A percentile compares a stretch with the other conserved stretches of the same genome.
Conservation (phyloP, 1,284 basidiomycete species). For the Psilocybe mexicana region DNA sequence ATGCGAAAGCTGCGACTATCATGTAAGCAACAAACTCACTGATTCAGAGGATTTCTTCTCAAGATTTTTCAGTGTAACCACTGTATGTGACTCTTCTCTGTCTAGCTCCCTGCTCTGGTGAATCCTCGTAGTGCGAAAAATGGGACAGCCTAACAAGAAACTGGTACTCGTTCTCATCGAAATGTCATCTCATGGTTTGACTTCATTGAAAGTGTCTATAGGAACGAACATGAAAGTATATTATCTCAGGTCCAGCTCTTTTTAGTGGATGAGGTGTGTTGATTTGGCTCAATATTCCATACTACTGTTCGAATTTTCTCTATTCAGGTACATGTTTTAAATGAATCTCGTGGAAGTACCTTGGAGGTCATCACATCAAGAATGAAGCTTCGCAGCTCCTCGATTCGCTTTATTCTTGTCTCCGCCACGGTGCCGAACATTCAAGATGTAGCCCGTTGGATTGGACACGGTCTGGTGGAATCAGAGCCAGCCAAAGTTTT, state of each 20-base stretch:
- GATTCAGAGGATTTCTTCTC: background rate
- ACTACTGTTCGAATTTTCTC: background rate
- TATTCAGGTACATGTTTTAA: conserved; percentile 85
- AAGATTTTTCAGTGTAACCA: conserved; percentile 6
- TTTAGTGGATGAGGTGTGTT: conserved; percentile 84
- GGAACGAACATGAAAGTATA: conserved; percentile 65
- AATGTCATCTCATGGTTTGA: conserved; percentile 10
- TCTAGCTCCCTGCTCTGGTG: conserved; percentile 56
- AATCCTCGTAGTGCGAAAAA: conserved; percentile 76
- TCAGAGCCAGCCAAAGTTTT: conserved; percentile 65
- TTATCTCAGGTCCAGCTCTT: conserved; percentile 75
- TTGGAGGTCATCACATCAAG: conserved; percentile 92
- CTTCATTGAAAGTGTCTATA: conserved; percentile 29
- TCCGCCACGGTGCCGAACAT: conserved; percentile 96
- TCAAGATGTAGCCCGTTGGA: conserved; percentile 87
- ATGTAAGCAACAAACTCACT: conserved; percentile 49
- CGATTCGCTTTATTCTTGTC: conserved; percentile 83
- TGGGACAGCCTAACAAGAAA: conserved; percentile 90
- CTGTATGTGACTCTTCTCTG: conserved; percentile 7
- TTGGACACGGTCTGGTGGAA: conserved; percentile 50
- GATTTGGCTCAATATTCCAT: background rate
- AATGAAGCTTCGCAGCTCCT: conserved; percentile 78
- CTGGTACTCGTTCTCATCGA: conserved; percentile 44
- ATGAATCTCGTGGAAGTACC: conserved; percentile 87
- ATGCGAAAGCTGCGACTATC: conserved; percentile 70